Percentiles rank a stretch among this genome's conserved stretches.
phyloP scores from a whole-genome alignment of 305 asterid species.

The Fraxinus sp. region DNA sequence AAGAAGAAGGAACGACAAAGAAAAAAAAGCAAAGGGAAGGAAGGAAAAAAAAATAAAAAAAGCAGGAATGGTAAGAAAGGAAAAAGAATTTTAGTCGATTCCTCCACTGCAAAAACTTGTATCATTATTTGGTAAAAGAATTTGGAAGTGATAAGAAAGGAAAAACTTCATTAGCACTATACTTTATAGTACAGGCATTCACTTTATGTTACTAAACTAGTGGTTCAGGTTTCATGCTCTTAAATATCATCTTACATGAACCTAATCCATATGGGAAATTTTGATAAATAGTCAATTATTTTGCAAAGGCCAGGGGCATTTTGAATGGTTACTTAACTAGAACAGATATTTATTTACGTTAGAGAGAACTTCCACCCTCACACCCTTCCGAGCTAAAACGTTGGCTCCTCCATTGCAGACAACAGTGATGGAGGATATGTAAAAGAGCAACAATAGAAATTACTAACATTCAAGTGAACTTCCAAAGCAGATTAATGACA shows the following conservation, averaged over 20 bases:
- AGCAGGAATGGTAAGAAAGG: not conserved
- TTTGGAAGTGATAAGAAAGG: not conserved
- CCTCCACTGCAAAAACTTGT: not conserved
- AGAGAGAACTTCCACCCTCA: not conserved
- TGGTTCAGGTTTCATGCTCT: not conserved
- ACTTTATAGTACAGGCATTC: not conserved
- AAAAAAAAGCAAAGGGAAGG: not conserved
- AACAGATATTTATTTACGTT: not conserved
- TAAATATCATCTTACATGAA: not conserved
- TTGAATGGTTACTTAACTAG: not conserved
- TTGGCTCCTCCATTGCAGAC: not conserved
- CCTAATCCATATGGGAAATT: not conserved
- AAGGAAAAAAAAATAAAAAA: not conserved
- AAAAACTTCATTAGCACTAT: not conserved
- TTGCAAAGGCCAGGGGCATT: not conserved
- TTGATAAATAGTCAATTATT: not conserved
- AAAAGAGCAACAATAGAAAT: not conserved
- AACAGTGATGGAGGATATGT: not conserved
- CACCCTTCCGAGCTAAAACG: not conserved
- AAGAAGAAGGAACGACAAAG: not conserved
- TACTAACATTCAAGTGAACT: not conserved
- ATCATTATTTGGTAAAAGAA: not conserved
- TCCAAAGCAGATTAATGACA: slow-evolving; percentile 7
- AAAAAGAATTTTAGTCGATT: not conserved
- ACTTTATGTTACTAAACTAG: not conserved